A percentile compares a stretch with the other conserved stretches of the same genome.
Conservation (phyloP, 2,329 filamentous ascomycete genomes). For the Claviceps lovelessii region DNA sequence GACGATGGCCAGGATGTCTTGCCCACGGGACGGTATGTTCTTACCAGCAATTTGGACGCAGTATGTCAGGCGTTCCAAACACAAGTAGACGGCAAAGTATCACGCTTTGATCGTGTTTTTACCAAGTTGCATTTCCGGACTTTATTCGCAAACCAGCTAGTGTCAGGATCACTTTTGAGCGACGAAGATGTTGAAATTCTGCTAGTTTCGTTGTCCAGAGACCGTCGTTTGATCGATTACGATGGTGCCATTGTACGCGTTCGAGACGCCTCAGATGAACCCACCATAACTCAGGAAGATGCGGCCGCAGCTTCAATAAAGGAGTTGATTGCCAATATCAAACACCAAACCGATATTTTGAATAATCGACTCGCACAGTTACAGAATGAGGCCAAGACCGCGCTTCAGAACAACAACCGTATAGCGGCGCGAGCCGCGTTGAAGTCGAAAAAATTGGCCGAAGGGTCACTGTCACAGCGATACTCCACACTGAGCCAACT, state of each 20-base stretch:
- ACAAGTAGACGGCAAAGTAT: conserved; percentile 25
- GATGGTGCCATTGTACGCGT: conserved; percentile 65
- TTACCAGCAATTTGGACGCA: conserved; percentile 48
- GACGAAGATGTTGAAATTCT: conserved; percentile 54
- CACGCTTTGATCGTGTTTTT: conserved; percentile 52
- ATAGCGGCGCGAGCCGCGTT: conserved; percentile 64
- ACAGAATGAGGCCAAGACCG: conserved; percentile 48
- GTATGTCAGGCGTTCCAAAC: conserved; percentile 40
- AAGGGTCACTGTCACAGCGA: conserved; percentile 57
- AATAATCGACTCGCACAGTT: conserved; percentile 53
- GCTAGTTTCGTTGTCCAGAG: conserved; percentile 54
- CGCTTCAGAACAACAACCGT: conserved; percentile 59
- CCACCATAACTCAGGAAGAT: conserved; percentile 60
- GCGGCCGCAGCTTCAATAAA: conserved; percentile 71
- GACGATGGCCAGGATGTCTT: conserved; percentile 38
- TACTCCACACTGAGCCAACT: conserved; percentile 64
- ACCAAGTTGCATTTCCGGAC: conserved; percentile 50
- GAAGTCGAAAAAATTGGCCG: conserved; percentile 68
- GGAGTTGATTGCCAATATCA: conserved; percentile 59
- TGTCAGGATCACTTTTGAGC: conserved; percentile 37
- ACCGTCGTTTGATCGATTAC: conserved; percentile 43
- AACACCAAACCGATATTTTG: conserved; percentile 56
- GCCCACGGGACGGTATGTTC: conserved; percentile 48
- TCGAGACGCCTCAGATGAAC: conserved; percentile 35
- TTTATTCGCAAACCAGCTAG: conserved; percentile 39